These are phyloP conservation scores for Trichosporon asahii DNA, from an alignment of 1,284 basidiomycete genomes.

Conservation along the genomic window DNA sequence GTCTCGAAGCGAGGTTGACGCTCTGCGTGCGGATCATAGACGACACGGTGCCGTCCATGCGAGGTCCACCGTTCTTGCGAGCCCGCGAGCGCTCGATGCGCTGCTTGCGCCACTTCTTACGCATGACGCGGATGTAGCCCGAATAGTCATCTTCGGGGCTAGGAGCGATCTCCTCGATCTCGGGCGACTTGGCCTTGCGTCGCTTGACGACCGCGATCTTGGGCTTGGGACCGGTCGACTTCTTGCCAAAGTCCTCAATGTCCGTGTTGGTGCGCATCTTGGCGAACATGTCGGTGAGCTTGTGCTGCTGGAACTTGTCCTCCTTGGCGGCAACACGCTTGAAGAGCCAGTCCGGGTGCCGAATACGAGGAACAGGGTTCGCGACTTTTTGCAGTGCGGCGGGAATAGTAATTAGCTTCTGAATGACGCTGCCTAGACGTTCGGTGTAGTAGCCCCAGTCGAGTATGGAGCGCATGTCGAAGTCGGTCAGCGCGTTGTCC, in stretches of 20 bases:
- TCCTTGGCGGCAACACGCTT: constrained; percentile 81
- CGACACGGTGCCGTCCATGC: constrained; percentile 57
- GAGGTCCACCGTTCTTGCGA: constrained; percentile 51
- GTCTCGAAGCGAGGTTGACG: constrained; percentile 62
- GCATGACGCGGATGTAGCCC: constrained; percentile 75
- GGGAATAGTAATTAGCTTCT: constrained; percentile 98
- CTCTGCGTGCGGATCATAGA: constrained; percentile 75
- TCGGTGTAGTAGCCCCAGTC: constrained; percentile 99
- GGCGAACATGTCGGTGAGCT: constrained; percentile 91
- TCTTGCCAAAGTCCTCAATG: constrained; percentile 58
- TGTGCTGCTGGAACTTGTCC: constrained; percentile 98
- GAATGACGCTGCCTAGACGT: constrained; percentile 93
- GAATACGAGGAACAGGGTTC: constrained; percentile 93
- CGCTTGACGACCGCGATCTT: constrained; percentile 59
- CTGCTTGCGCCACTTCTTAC: constrained; percentile 71
- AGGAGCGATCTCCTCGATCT: constrained; percentile 51
- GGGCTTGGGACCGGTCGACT: constrained; percentile 26
- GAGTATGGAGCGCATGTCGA: constrained; percentile 90
- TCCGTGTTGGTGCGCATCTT: constrained; percentile 50
- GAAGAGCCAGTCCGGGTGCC: constrained; percentile 97
- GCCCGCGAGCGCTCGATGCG: constrained; percentile 54
- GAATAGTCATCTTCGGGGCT: constrained; percentile 67
- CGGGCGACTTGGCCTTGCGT: constrained; percentile 51
- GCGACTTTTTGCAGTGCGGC: constrained; percentile 96
- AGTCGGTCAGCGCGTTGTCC: constrained; percentile 80